Evolutionary conservation across 2,329 filamentous ascomycete genomes (phyloP).

Genomic region (Botrytis elliptica): DNA sequence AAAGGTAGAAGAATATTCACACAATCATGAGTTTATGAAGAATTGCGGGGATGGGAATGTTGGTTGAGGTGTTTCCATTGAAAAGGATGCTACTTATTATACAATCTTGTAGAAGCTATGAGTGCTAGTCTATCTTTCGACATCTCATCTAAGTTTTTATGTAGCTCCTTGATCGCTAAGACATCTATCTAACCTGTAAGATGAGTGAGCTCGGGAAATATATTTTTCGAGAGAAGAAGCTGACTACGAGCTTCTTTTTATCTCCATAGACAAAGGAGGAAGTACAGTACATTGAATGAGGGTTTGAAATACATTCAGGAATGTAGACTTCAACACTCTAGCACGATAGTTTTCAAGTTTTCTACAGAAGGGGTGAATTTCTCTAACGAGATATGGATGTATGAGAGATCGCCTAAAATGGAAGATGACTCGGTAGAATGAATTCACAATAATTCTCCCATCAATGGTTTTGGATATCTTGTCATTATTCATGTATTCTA

Average conservation of each 20-base stretch:
- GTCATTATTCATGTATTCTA: neutral
- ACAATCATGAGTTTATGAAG: neutral
- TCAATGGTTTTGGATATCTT: neutral
- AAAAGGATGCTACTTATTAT: neutral
- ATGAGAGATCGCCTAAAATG: neutral
- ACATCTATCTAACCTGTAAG: neutral
- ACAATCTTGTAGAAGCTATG: neutral
- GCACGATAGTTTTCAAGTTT: neutral
- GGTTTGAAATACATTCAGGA: neutral
- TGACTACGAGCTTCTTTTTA: neutral
- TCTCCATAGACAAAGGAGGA: neutral
- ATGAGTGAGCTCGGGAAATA: neutral
- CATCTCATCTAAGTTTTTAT: neutral
- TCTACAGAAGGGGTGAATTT: neutral
- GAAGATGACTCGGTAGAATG: neutral
- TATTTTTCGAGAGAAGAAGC: rapidly evolving
- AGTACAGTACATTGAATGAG: no score
- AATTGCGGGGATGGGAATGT: neutral
- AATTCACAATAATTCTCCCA: neutral
- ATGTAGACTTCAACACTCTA: neutral
- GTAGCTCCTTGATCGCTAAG: neutral
- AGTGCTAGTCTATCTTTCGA: neutral
- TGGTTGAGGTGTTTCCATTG: neutral
- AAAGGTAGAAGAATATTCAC: neutral
- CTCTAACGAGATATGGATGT: neutral